Evolutionary conservation across 2,329 filamentous ascomycete genomes (phyloP).

Genomic region (Tolypocladium tundrense): DNA sequence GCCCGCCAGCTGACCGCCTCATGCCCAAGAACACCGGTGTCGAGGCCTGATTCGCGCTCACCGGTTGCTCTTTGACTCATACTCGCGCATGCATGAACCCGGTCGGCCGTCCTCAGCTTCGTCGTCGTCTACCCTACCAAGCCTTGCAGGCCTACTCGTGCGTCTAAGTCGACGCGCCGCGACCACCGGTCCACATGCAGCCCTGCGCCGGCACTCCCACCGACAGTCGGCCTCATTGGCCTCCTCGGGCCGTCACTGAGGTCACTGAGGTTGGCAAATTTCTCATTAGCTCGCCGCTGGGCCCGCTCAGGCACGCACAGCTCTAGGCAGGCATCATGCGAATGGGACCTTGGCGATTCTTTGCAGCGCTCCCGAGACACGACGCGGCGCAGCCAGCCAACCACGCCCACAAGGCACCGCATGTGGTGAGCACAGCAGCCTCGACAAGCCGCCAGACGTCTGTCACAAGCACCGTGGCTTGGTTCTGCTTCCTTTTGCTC

Average conservation of each 20-base stretch:
- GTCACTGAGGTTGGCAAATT: neutral
- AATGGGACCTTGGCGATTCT: neutral
- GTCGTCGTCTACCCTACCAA: neutral
- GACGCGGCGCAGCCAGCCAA: neutral
- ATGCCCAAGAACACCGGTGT: neutral
- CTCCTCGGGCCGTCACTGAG: neutral
- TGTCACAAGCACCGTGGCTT: neutral
- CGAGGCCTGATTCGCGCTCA: neutral
- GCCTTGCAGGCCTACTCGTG: too few relatives aligned
- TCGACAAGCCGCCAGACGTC: neutral
- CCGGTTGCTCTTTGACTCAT: neutral
- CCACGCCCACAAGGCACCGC: neutral
- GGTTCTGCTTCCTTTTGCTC: neutral
- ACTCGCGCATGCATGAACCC: neutral
- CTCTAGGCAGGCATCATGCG: neutral
- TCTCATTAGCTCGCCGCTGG: neutral
- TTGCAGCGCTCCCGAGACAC: neutral
- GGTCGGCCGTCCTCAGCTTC: neutral
- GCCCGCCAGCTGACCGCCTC: neutral
- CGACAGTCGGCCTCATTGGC: neutral
- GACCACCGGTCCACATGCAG: neutral
- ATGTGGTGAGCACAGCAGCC: neutral
- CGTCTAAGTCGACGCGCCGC: neutral
- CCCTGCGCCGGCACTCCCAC: neutral
- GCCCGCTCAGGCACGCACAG: neutral